These are phyloP conservation scores for Alternaria novae-zelandiae DNA, from an alignment of 2,329 filamentous ascomycete species.

Conservation along the genomic window DNA sequence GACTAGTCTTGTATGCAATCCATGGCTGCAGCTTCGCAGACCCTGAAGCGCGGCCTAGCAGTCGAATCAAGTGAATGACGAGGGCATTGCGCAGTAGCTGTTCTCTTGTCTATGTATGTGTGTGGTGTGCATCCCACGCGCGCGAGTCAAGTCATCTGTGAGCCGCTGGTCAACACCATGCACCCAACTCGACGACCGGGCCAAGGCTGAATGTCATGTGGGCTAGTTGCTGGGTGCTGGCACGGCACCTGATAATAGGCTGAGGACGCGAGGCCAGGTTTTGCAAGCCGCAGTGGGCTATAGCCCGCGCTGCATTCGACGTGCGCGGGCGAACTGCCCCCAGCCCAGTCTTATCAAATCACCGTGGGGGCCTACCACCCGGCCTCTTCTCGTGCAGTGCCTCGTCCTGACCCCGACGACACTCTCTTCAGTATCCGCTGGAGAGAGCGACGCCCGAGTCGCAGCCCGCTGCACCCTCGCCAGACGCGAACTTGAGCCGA, in stretches of 20 bases:
- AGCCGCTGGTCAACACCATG: neutral
- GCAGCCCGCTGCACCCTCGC: neutral
- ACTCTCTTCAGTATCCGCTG: slow-evolving; percentile 5
- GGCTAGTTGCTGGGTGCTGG: neutral
- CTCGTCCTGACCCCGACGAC: slow-evolving; percentile 10
- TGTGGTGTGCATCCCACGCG: neutral
- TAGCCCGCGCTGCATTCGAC: slow-evolving; percentile 4
- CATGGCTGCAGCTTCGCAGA: neutral
- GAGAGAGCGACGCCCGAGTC: slow-evolving; percentile 9
- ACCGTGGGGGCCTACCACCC: slow-evolving; percentile 19
- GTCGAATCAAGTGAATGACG: neutral
- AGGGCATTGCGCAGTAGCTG: neutral
- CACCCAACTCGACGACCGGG: neutral
- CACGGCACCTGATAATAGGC: slow-evolving; percentile 10
- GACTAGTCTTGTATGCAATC: slow-evolving; percentile 1
- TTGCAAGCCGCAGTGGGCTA: slow-evolving; percentile 3
- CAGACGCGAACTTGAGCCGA: neutral
- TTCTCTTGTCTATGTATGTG: neutral
- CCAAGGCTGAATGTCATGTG: slow-evolving; percentile 5
- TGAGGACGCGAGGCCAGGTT: slow-evolving; percentile 1
- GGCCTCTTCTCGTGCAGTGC: slow-evolving; percentile 15
- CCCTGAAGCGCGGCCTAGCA: neutral
- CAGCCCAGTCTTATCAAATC: slow-evolving; percentile 21
- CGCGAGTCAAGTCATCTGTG: slow-evolving; percentile 9
- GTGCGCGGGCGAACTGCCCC: slow-evolving; percentile 12